A percentile compares a stretch with the other conserved stretches of the same genome.
Evolutionary conservation across 192 early-diverging fungal species (phyloP).

Genomic region (Rhizophagus clarus): DNA sequence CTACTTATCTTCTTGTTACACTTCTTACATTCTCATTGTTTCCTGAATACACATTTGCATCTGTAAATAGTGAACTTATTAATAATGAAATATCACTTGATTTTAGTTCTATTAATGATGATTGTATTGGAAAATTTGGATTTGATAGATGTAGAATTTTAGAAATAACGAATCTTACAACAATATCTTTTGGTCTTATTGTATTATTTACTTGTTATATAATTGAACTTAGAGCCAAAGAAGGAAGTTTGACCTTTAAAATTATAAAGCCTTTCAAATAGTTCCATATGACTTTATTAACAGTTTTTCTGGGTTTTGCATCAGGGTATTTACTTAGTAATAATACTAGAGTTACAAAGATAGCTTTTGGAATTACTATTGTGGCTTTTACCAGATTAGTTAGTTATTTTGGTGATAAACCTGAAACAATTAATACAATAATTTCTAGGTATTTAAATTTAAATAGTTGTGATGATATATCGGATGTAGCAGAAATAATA

Average conservation of each 20-base stretch:
- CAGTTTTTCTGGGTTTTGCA: background rate
- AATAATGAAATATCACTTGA: background rate
- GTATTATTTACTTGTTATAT: background rate
- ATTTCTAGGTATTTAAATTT: slow-evolving; percentile 7
- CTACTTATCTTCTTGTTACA: too few relatives aligned
- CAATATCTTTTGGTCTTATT: background rate
- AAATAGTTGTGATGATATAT: background rate
- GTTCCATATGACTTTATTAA: background rate
- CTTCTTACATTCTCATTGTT: too few relatives aligned
- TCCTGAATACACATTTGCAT: too few relatives aligned
- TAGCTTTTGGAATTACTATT: background rate
- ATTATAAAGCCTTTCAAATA: background rate
- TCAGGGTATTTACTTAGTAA: slow-evolving; percentile 7
- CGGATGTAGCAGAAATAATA: too few relatives aligned
- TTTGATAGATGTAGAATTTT: background rate
- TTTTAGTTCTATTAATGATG: background rate
- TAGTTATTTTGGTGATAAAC: background rate
- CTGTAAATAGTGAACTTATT: background rate
- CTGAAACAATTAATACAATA: background rate
- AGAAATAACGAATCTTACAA: background rate
- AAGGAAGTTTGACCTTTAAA: background rate
- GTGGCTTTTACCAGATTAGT: background rate
- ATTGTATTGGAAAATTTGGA: background rate
- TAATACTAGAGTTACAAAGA: background rate
- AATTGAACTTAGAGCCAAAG: background rate